Percentiles rank a stretch among this genome's conserved stretches.
phyloP scores from a whole-genome alignment of 169 alveolate species.

The Plasmodium fragile region DNA sequence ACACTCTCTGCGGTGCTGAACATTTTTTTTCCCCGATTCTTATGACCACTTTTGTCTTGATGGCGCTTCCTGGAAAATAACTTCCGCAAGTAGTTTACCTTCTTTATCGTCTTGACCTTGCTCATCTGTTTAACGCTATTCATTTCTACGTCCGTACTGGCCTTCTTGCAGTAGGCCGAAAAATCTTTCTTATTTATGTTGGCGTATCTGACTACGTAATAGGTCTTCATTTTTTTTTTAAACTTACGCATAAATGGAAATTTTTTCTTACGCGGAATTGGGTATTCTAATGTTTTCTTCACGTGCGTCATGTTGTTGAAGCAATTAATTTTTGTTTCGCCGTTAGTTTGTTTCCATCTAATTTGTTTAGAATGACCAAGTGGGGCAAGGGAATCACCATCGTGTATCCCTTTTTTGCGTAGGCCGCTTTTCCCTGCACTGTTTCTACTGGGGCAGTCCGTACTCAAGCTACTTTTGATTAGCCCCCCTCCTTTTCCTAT shows the following conservation, averaged over 20 bases:
- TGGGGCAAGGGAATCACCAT: not conserved
- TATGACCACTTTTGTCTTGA: not conserved
- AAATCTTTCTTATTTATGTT: conserved; percentile 5
- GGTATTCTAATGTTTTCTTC: conserved; percentile 17
- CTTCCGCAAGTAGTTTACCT: conserved; percentile 13
- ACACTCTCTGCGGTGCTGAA: not conserved
- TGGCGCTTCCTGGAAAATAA: not conserved
- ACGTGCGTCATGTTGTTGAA: conserved; percentile 27
- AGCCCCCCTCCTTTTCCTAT: not conserved
- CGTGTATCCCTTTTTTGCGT: not conserved
- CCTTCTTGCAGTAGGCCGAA: not conserved
- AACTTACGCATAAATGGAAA: conserved; percentile 37
- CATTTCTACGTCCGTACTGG: not conserved
- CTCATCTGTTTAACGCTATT: not conserved
- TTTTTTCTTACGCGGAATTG: conserved; percentile 7
- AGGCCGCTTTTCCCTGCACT: not conserved
- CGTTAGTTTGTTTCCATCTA: not conserved
- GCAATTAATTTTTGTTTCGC: conserved; percentile 47
- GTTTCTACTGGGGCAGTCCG: not conserved
- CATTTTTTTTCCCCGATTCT: not conserved
- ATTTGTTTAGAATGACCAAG: not conserved
- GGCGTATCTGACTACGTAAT: conserved; percentile 17
- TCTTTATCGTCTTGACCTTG: conserved; percentile 5
- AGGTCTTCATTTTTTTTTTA: conserved; percentile 43
- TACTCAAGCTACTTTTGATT: not conserved